Conservation (phyloP, 2,329 filamentous ascomycete species). For the Taxawa tesnikishii region DNA sequence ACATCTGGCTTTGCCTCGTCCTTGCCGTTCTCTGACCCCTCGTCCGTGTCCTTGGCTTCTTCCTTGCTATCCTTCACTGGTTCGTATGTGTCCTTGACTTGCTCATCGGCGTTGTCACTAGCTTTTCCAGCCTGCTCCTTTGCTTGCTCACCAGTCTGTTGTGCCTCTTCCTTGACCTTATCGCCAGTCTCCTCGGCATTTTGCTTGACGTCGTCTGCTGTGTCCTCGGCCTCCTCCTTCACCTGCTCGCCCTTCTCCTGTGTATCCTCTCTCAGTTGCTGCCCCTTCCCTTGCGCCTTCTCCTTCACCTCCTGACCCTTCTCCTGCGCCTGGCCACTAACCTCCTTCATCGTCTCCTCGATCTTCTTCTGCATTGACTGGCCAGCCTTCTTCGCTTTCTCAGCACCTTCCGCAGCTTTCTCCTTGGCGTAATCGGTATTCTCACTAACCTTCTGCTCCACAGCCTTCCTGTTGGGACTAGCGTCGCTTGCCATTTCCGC, state of each 20-base stretch:
- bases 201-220: slow-evolving; percentile 4
- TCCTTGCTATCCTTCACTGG: not conserved
- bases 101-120: not conserved
- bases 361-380: not conserved
- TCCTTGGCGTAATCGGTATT: not conserved
- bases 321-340: not conserved
- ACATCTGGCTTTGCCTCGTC: slow-evolving; percentile 3
- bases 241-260: slow-evolving; percentile 1
- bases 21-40: slow-evolving; percentile 2
- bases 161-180: slow-evolving; percentile 3
- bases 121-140: not conserved
- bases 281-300: not conserved
- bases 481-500: not conserved
- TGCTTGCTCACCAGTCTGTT: not conserved
- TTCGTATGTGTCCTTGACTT: no score
- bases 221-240: slow-evolving; percentile 5
- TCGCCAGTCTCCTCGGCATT: not conserved
- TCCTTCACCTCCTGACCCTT: not conserved
- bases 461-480: slow-evolving; percentile 1
- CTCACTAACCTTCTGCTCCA: slow-evolving; percentile 1
- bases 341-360: not conserved
- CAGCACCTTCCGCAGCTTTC: not conserved
- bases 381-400: not conserved
- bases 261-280: not conserved
- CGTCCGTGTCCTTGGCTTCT: not conserved